A percentile compares a stretch with the other conserved stretches of the same genome.
Evolutionary conservation across 2,329 filamentous ascomycete genomes (phyloP).

Genomic region (Dactylellina leptospora): DNA sequence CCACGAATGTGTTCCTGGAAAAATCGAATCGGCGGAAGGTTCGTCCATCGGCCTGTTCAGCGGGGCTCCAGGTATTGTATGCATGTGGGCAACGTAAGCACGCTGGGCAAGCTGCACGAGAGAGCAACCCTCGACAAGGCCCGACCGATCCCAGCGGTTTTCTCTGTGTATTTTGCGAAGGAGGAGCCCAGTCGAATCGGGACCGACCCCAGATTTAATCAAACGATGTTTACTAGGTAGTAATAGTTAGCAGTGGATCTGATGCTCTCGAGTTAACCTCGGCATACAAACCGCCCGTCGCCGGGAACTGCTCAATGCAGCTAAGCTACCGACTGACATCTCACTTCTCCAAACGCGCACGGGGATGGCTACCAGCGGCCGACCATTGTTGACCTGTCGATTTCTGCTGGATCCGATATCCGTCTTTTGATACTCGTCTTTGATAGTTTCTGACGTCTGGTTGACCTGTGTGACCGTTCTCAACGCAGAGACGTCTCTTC

Average conservation of each 20-base stretch:
- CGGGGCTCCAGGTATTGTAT: background rate
- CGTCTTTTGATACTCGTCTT: background rate
- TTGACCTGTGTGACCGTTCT: background rate
- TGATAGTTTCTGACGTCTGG: background rate
- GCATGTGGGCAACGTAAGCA: constrained; percentile 13
- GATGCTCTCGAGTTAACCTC: constrained; percentile 20
- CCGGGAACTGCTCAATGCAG: constrained; percentile 38
- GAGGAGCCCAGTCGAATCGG: background rate
- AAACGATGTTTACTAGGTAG: no score
- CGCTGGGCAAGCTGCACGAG: constrained; percentile 11
- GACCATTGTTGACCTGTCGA: background rate
- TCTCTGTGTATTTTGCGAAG: no score
- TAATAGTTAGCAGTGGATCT: no score
- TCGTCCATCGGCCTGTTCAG: constrained; percentile 5
- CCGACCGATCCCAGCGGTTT: background rate
- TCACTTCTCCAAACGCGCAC: constrained; percentile 15
- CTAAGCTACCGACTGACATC: constrained; percentile 9
- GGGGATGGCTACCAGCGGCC: constrained; percentile 38
- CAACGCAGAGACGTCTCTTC: background rate
- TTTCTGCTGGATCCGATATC: constrained; percentile 6
- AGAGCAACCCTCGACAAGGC: no score
- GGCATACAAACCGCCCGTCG: constrained; percentile 15
- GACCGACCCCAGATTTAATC: background rate
- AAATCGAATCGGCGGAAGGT: constrained; percentile 22
- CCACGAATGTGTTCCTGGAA: background rate